Evolutionary conservation across 495 filamentous ascomycete genomes (phyloP).

Genomic region (Parathielavia hyrcaniae): DNA sequence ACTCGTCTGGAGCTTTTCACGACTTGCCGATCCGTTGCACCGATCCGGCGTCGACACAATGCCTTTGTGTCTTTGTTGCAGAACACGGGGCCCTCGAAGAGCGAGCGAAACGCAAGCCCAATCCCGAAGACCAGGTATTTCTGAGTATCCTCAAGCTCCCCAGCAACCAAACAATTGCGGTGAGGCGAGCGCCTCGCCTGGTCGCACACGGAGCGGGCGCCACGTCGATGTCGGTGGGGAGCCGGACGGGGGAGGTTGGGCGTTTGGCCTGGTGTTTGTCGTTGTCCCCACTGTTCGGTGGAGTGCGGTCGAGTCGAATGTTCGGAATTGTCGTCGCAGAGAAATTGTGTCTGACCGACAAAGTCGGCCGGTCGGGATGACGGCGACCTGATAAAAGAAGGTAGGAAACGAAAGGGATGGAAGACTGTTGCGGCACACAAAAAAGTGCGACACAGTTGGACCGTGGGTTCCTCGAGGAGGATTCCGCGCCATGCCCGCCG

Average conservation of each 20-base stretch:
- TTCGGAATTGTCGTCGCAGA: not conserved
- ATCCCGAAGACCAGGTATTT: not conserved
- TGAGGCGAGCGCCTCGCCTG: conserved; percentile 7
- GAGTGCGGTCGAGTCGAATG: not conserved
- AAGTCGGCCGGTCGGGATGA: not conserved
- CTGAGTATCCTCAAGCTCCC: not conserved
- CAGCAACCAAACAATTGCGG: conserved; percentile 3
- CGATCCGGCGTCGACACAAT: not conserved
- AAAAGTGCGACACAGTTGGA: conserved; percentile 3
- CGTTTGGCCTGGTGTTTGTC: conserved; percentile 3
- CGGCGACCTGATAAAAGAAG: not conserved
- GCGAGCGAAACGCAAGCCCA: not conserved
- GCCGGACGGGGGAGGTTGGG: conserved; percentile 2
- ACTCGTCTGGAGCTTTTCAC: not conserved
- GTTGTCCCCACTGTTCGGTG: conserved; percentile 3
- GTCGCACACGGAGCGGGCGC: conserved; percentile 9
- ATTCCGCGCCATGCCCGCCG: conserved; percentile 6
- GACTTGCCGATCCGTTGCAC: not conserved
- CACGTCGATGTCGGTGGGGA: conserved; percentile 18
- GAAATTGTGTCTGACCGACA: not conserved
- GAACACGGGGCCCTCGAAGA: not conserved
- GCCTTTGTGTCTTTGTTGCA: not conserved
- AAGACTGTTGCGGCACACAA: not conserved
- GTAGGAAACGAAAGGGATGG: not conserved
- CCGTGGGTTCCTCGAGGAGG: conserved; percentile 8